Conservation (phyloP, 2,329 filamentous ascomycete species). For the Chalaropsis ovoidea region DNA sequence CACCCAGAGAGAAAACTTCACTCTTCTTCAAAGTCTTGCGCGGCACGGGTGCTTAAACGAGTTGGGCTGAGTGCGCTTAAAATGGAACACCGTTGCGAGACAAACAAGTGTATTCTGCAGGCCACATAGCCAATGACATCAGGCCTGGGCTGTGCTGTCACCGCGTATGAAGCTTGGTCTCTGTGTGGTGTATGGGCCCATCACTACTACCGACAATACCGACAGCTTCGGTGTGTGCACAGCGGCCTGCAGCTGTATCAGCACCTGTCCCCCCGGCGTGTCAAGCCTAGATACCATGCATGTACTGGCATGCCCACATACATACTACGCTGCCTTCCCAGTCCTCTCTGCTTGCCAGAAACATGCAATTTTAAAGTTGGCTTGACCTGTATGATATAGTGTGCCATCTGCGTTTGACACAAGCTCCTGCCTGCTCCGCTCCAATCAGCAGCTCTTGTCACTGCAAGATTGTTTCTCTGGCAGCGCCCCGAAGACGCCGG, state of each 20-base stretch:
- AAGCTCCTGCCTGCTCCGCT: background rate
- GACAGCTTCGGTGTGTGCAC: background rate
- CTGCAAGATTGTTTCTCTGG: background rate
- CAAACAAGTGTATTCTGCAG: background rate
- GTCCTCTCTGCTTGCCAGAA: background rate
- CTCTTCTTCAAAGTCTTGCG: background rate
- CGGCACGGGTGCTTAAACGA: background rate
- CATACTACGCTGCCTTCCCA: background rate
- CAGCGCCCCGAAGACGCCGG: background rate
- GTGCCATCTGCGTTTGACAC: conserved; percentile 11
- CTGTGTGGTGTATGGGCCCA: too few species aligned
- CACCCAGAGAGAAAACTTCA: background rate
- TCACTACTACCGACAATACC: too few species aligned
- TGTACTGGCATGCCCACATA: too few species aligned
- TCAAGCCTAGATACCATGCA: too few species aligned
- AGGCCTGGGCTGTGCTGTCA: background rate
- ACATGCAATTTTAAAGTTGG: conserved; percentile 2
- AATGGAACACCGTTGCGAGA: background rate
- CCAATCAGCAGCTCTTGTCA: background rate
- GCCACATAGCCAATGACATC: background rate
- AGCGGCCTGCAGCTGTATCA: too few species aligned
- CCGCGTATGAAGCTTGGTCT: background rate
- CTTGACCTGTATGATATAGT: background rate
- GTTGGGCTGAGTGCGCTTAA: background rate
- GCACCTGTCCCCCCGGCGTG: too few species aligned